These are phyloP conservation scores for Lonicera japonica DNA, from an alignment of 129 eudicot species.

Conservation along the genomic window DNA sequence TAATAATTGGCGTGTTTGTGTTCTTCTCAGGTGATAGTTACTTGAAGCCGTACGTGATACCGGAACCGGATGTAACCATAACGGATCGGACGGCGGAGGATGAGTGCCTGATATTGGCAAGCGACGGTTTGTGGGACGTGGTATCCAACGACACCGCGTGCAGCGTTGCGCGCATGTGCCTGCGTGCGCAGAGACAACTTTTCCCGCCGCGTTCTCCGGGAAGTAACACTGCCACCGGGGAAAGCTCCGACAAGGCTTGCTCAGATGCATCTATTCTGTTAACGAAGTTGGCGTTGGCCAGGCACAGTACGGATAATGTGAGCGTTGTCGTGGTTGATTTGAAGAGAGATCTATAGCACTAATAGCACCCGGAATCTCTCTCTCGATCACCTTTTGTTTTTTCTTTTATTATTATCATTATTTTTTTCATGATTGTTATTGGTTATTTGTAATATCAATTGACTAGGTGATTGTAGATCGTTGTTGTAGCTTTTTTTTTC, in stretches of 20 bases:
- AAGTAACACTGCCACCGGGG: constrained; percentile 34
- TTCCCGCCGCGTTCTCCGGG: constrained; percentile 59
- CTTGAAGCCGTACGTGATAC: constrained; percentile 83
- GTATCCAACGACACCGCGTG: constrained; percentile 88
- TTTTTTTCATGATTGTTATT: too few species aligned
- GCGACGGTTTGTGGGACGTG: constrained; percentile 96
- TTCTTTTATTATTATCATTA: not conserved
- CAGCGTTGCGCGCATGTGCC: constrained; percentile 87
- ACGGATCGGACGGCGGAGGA: constrained; percentile 71
- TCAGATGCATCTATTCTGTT: constrained; percentile 82
- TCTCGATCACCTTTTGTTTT: too few species aligned
- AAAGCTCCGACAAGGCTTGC: constrained; percentile 87
- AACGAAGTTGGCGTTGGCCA: constrained; percentile 86
- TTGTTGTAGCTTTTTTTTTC: too few species aligned
- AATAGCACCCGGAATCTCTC: too few species aligned
- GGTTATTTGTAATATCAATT: too few species aligned
- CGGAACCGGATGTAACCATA: constrained; percentile 91
- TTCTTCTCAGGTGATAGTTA: constrained; percentile 58
- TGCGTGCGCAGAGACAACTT: constrained; percentile 35
- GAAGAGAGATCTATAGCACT: constrained; percentile 31
- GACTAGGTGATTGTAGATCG: too few species aligned
- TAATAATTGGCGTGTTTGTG: not conserved
- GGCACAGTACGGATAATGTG: constrained; percentile 79
- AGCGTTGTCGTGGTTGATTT: constrained; percentile 88
- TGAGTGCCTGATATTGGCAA: constrained; percentile 79